These are phyloP conservation scores for Alternaria angustiovoidea DNA, from an alignment of 2,329 filamentous ascomycete genomes.

Conservation along the genomic window DNA sequence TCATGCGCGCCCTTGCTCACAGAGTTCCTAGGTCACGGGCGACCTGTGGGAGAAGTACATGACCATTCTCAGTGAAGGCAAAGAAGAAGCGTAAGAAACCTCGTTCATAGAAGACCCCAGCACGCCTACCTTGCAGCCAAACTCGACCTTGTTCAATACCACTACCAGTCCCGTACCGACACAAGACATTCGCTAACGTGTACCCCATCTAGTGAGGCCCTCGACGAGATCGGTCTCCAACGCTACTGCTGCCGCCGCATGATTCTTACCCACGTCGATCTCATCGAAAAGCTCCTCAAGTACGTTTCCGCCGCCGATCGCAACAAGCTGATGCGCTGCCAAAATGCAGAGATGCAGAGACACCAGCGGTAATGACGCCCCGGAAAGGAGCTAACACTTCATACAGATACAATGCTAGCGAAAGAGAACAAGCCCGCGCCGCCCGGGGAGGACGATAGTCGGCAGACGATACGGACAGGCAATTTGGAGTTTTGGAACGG, in stretches of 20 bases:
- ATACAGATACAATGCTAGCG: constrained; percentile 47
- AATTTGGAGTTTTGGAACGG: constrained; percentile 22
- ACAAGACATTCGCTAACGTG: constrained; percentile 17
- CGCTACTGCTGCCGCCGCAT: constrained; percentile 98
- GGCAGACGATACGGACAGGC: constrained; percentile 8
- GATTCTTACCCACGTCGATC: constrained; percentile 99
- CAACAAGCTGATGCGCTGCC: constrained; percentile 8
- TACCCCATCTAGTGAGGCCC: constrained; percentile 74
- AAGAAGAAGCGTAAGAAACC: constrained; percentile 44
- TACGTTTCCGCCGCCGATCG: constrained; percentile 39
- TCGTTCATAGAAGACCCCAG: background rate
- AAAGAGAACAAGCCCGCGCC: constrained; percentile 46
- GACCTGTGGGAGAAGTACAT: constrained; percentile 98
- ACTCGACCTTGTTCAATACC: background rate
- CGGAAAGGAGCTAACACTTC: constrained; percentile 32
- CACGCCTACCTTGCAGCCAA: background rate
- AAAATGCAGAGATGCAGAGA: background rate
- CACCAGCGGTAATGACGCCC: constrained; percentile 11
- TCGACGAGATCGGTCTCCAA: constrained; percentile 92
- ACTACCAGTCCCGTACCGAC: background rate
- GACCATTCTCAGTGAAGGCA: constrained; percentile 77
- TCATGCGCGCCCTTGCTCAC: constrained; percentile 36
- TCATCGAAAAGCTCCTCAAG: constrained; percentile 93
- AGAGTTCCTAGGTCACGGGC: constrained; percentile 77
- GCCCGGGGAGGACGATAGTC: constrained; percentile 33